A percentile compares a stretch with the other conserved stretches of the same genome.
Evolutionary conservation across 306 rosid genomes (phyloP).

Genomic region (Acacia confusa): DNA sequence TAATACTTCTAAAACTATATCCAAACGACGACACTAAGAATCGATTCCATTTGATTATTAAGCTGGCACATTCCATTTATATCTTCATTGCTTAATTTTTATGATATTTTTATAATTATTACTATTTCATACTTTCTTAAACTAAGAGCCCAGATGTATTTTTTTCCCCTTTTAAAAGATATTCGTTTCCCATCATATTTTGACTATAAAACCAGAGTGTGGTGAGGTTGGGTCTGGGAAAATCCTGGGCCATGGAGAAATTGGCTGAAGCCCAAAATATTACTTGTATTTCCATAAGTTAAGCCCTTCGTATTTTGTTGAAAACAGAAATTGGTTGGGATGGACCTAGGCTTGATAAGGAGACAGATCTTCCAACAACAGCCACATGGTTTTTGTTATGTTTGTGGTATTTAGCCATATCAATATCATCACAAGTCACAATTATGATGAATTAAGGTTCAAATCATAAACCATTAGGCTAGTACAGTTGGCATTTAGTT

Average conservation of each 20-base stretch:
- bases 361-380: background rate
- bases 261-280: background rate
- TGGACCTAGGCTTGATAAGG: background rate
- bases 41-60: background rate
- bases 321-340: background rate
- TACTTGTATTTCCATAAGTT: too few species aligned
- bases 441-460: too few species aligned
- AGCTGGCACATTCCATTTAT: background rate
- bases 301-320: background rate
- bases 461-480: too few species aligned
- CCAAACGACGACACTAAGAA: background rate
- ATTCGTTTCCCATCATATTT: background rate
- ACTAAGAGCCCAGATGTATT: background rate
- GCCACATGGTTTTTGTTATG: too few species aligned
- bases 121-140: too few species aligned
- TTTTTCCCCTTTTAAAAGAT: background rate
- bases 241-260: background rate
- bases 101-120: background rate
- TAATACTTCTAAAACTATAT: too few species aligned
- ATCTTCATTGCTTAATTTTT: background rate
- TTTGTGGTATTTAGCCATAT: background rate
- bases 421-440: too few species aligned
- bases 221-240: background rate
- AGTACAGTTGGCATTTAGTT: too few species aligned
- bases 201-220: background rate